A percentile compares a stretch with the other conserved stretches of the same genome.
Conservation (phyloP, 2,329 filamentous ascomycete genomes). For the Penicillium sp. region DNA sequence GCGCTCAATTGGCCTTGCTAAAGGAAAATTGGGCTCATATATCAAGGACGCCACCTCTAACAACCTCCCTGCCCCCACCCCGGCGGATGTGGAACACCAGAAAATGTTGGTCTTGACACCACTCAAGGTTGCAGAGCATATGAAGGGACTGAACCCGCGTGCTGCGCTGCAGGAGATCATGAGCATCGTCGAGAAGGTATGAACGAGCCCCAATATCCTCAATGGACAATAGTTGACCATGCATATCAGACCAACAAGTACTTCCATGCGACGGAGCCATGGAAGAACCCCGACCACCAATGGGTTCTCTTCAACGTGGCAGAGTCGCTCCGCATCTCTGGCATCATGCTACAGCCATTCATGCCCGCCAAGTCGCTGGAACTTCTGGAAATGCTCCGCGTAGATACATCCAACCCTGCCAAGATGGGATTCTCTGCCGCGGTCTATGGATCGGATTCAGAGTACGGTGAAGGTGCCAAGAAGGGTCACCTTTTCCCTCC, state of each 20-base stretch:
- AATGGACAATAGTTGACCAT: conserved; percentile 10
- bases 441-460: conserved; percentile 61
- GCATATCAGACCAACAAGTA: conserved; percentile 63
- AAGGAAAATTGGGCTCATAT: conserved; percentile 66
- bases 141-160: conserved; percentile 66
- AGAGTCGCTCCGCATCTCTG: conserved; percentile 75
- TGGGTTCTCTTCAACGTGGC: conserved; percentile 67
- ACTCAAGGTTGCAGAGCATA: conserved; percentile 50
- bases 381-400: conserved; percentile 76
- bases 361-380: conserved; percentile 76
- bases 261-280: conserved; percentile 66
- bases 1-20: conserved; percentile 66
- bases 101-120: conserved; percentile 44
- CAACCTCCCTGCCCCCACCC: conserved; percentile 27
- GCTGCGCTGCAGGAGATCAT: conserved; percentile 66
- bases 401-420: conserved; percentile 51
- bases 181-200: conserved; percentile 60
- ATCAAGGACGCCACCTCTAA: conserved; percentile 46
- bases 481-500: conserved; percentile 55
- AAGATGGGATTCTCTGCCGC: conserved; percentile 66
- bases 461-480: conserved; percentile 63
- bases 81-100: conserved; percentile 38
- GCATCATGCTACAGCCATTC: conserved; percentile 85
- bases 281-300: conserved; percentile 59
- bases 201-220: conserved; percentile 5